A percentile compares a stretch with the other conserved stretches of the same genome.
Conservation (phyloP, 164 flowering plant genomes). For the Stephania japonica region DNA sequence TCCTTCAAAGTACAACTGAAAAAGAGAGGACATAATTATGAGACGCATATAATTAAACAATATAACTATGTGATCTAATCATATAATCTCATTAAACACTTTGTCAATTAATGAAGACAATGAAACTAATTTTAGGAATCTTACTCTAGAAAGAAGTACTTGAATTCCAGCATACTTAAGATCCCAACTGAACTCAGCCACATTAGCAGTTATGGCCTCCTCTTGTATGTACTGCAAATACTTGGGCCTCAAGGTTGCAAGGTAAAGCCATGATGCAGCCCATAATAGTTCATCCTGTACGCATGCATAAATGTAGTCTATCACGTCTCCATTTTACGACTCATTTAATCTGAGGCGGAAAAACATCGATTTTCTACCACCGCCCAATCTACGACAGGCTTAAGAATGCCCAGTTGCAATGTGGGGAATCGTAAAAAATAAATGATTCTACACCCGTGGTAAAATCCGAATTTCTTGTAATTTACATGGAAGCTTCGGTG, state of each 20-base stretch:
- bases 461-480: too few relatives aligned
- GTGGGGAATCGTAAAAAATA: too few relatives aligned
- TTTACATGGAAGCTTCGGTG: too few relatives aligned
- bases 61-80: too few relatives aligned
- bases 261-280: constrained; percentile 93
- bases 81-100: too few relatives aligned
- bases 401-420: too few relatives aligned
- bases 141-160: constrained; percentile 59
- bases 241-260: constrained; percentile 40
- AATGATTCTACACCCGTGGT: too few relatives aligned
- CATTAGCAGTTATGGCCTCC: constrained; percentile 51
- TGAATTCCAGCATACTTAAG: constrained; percentile 91
- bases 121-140: not conserved
- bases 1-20: constrained; percentile 59
- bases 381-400: too few relatives aligned
- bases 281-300: constrained; percentile 90
- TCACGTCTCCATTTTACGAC: too few relatives aligned
- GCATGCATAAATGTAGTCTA: not conserved
- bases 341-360: not conserved
- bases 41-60: not conserved
- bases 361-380: too few relatives aligned
- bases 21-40: not conserved
- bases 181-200: constrained; percentile 88
- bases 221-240: constrained; percentile 51
- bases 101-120: not conserved